Evolutionary conservation across 495 filamentous ascomycete genomes (phyloP).

Genomic region (Cercophora scortea): DNA sequence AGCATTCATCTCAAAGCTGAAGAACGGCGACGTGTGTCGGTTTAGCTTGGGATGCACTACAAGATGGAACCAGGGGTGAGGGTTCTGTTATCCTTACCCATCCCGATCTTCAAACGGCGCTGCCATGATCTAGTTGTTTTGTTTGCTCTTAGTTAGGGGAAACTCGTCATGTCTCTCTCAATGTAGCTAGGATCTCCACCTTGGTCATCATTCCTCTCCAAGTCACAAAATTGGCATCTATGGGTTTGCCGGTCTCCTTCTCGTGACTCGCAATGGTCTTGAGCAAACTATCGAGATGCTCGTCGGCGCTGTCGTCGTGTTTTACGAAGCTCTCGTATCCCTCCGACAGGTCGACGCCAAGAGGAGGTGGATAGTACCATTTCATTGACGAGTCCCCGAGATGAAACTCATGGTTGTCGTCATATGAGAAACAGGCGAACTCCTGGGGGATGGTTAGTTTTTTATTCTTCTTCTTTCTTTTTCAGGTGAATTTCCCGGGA

Average conservation of each 20-base stretch:
- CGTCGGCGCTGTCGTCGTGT: slow-evolving; percentile 72
- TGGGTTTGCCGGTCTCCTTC: slow-evolving; percentile 52
- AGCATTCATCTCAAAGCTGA: slow-evolving; percentile 92
- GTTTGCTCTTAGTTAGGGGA: background rate
- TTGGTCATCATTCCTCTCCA: slow-evolving; percentile 99
- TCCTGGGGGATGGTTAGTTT: slow-evolving; percentile 44
- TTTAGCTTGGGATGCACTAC: no score
- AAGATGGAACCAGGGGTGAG: no score
- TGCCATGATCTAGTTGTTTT: slow-evolving; percentile 63
- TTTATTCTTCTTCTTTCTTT: no score
- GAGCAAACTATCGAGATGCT: slow-evolving; percentile 81
- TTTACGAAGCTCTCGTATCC: slow-evolving; percentile 82
- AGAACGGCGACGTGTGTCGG: background rate
- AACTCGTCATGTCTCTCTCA: no score
- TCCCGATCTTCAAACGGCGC: slow-evolving; percentile 74
- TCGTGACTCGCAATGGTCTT: slow-evolving; percentile 68
- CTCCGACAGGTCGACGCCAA: slow-evolving; percentile 62
- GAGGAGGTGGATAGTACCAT: slow-evolving; percentile 77
- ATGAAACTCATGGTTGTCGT: slow-evolving; percentile 67
- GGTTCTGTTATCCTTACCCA: slow-evolving; percentile 45
- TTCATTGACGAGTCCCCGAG: slow-evolving; percentile 69
- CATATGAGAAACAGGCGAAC: slow-evolving; percentile 85
- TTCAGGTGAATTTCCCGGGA: no score
- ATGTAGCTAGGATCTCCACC: slow-evolving; percentile 30
- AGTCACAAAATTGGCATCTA: slow-evolving; percentile 74